These are phyloP conservation scores for Carex pumila DNA, from an alignment of 176 grass and related monocot species.

Conservation along the genomic window DNA sequence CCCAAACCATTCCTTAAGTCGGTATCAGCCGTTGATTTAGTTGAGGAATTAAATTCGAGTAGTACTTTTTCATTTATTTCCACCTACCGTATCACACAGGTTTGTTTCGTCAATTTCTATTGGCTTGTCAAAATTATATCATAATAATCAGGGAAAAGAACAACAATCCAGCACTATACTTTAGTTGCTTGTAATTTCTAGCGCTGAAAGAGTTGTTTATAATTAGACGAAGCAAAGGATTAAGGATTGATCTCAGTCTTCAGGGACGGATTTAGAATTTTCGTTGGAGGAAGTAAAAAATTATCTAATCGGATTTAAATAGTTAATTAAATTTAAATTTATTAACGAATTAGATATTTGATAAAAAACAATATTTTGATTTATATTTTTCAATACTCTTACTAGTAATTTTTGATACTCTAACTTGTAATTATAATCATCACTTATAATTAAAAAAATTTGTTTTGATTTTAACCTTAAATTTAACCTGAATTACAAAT, in stretches of 20 bases:
- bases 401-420: too few species aligned
- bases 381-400: too few species aligned
- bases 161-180: neutral
- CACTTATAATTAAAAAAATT: too few species aligned
- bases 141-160: neutral
- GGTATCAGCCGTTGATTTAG: neutral
- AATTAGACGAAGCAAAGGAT: neutral
- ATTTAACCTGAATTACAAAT: too few species aligned
- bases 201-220: neutral
- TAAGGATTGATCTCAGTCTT: neutral
- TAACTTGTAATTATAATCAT: too few species aligned
- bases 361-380: too few species aligned
- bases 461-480: too few species aligned
- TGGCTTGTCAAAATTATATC: neutral
- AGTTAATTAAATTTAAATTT: too few species aligned
- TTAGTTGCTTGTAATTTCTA: neutral
- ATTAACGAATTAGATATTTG: too few species aligned
- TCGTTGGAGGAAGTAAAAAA: too few species aligned
- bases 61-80: constrained; percentile 2
- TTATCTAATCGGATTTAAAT: too few species aligned
- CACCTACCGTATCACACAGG: neutral
- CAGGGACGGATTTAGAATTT: too few species aligned
- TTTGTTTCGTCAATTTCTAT: neutral
- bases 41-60: neutral
- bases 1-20: neutral